Evolutionary conservation across 768 basidiomycete species (phyloP).

Genomic region (Termitomyces eurrhizus): DNA sequence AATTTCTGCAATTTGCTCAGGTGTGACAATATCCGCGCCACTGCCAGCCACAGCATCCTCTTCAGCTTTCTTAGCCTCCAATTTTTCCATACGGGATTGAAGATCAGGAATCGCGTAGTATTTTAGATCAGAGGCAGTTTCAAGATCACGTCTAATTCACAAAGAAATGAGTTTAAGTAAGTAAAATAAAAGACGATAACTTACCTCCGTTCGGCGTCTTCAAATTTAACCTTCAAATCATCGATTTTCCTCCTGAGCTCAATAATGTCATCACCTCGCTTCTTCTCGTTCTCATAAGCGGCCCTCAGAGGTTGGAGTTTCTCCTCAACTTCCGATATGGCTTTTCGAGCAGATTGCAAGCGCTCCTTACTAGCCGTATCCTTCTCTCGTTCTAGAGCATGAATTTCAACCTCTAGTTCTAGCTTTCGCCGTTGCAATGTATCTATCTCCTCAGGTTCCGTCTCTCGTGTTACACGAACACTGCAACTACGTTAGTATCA

Average conservation of each 20-base stretch:
- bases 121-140: slow-evolving; percentile 80
- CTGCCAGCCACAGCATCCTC: slow-evolving; percentile 59
- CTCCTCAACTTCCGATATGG: slow-evolving; percentile 81
- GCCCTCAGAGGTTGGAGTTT: slow-evolving; percentile 78
- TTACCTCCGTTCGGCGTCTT: slow-evolving; percentile 86
- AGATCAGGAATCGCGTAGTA: slow-evolving; percentile 93
- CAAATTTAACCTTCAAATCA: slow-evolving; percentile 85
- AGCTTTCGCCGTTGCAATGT: slow-evolving; percentile 84
- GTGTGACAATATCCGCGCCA: slow-evolving; percentile 68
- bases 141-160: slow-evolving; percentile 55
- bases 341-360: slow-evolving; percentile 66
- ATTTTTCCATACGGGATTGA: slow-evolving; percentile 62
- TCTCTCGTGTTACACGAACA: slow-evolving; percentile 90
- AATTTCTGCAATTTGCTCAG: slow-evolving; percentile 92
- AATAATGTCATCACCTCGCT: slow-evolving; percentile 76
- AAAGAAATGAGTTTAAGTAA: slow-evolving; percentile 12
- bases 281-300: slow-evolving; percentile 85
- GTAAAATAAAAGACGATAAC: slow-evolving; percentile 16
- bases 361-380: slow-evolving; percentile 86
- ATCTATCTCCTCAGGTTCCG: slow-evolving; percentile 91
- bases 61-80: slow-evolving; percentile 68
- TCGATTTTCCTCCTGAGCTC: slow-evolving; percentile 78
- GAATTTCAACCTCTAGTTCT: slow-evolving; percentile 91
- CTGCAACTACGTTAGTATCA: slow-evolving; percentile 29
- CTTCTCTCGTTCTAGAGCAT: slow-evolving; percentile 91